phyloP scores from a whole-genome alignment of 768 basidiomycete species.

The Floccularia luteovirens region DNA sequence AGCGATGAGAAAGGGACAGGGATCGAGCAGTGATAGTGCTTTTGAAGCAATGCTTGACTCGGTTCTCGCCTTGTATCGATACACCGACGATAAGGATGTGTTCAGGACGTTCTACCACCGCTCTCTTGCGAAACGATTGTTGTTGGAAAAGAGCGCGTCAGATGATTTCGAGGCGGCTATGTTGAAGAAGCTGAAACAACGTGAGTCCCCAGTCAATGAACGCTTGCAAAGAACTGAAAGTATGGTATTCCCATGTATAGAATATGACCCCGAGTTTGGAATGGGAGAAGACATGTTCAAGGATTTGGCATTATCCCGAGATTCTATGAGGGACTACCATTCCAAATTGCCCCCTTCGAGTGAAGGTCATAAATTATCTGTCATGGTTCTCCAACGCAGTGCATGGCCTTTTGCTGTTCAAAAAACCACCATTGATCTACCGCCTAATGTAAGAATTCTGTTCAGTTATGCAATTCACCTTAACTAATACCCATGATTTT shows the following conservation, averaged over 20 bases:
- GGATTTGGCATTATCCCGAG: conserved; percentile 72
- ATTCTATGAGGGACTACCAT: conserved; percentile 63
- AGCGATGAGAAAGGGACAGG: conserved; percentile 83
- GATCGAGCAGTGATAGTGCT: conserved; percentile 49
- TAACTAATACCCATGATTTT: conserved; percentile 8
- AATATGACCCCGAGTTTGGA: conserved; percentile 92
- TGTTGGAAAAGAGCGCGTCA: conserved; percentile 79
- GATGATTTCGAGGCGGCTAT: conserved; percentile 83
- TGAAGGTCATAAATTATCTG: conserved; percentile 45
- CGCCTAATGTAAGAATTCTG: conserved; percentile 33
- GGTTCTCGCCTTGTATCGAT: conserved; percentile 72
- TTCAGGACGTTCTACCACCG: conserved; percentile 92
- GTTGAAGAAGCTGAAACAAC: conserved; percentile 78
- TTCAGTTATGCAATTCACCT: conserved; percentile 6
- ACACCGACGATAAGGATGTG: conserved; percentile 89
- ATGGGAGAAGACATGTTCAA: conserved; percentile 96
- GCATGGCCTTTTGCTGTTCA: conserved; percentile 77
- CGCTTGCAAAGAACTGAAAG: too few species aligned
- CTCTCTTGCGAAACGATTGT: conserved; percentile 76
- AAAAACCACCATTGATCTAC: conserved; percentile 43
- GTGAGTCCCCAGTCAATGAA: conserved; percentile 31
- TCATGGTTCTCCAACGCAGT: conserved; percentile 81
- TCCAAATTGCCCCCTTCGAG: conserved; percentile 28
- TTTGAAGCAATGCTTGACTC: conserved; percentile 60
- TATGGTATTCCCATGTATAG: too few species aligned